Percentiles rank a stretch among this genome's conserved stretches.
Evolutionary conservation across 352 stramenopile genomes (phyloP).

Genomic region (Phytophthora constricta): DNA sequence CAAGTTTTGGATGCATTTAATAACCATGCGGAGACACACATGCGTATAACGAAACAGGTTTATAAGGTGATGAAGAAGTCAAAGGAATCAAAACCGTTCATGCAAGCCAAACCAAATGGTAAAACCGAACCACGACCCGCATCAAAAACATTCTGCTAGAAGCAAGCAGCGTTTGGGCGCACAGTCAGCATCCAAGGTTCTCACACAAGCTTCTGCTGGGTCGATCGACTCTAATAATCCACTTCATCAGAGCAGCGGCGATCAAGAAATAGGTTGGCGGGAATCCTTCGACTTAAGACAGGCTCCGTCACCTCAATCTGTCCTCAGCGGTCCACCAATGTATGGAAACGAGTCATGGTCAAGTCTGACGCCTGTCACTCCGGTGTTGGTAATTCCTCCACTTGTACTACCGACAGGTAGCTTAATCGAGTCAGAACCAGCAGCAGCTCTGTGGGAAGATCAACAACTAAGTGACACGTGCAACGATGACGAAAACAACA

Average conservation of each 20-base stretch:
- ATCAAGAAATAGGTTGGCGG: conserved; percentile 15
- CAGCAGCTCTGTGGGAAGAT: conserved; percentile 18
- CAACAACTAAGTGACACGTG: conserved; percentile 9
- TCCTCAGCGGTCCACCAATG: background rate
- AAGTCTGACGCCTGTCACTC: background rate
- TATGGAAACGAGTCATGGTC: background rate
- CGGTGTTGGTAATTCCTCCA: conserved; percentile 21
- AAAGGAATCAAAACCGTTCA: conserved; percentile 17
- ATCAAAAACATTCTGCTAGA: background rate
- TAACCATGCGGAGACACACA: conserved; percentile 12
- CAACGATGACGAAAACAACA: background rate
- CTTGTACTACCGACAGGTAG: conserved; percentile 14
- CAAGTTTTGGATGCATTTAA: conserved; percentile 23
- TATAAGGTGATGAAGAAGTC: conserved; percentile 9
- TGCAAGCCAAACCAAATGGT: background rate
- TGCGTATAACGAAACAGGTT: conserved; percentile 17
- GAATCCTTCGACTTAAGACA: background rate
- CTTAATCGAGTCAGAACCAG: background rate
- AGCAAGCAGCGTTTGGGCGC: background rate
- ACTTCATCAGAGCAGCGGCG: background rate
- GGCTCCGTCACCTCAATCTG: background rate
- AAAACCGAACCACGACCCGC: background rate
- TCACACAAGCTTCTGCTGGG: background rate
- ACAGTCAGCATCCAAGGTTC: conserved; percentile 2
- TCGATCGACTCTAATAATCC: background rate